These are phyloP conservation scores for Erythrophleum ivorense DNA, from an alignment of 331 rosid genomes.

Conservation along the genomic window DNA sequence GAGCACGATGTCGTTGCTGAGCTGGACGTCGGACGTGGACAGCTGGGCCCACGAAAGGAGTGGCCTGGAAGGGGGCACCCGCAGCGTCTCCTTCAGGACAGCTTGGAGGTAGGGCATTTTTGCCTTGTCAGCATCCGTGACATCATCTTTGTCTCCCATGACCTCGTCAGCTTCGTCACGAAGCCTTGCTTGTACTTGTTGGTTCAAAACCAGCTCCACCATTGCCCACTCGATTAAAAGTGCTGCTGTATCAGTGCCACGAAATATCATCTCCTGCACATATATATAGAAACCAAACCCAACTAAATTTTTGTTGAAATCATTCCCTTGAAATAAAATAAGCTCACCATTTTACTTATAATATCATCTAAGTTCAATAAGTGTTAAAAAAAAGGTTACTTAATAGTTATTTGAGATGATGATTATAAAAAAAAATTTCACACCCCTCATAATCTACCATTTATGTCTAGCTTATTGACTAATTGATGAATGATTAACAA, in stretches of 20 bases:
- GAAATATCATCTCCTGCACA: conserved; percentile 62
- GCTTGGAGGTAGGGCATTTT: conserved; percentile 55
- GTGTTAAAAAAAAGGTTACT: too few species aligned
- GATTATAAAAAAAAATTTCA: too few species aligned
- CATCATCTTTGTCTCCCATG: conserved; percentile 35
- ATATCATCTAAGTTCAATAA: too few species aligned
- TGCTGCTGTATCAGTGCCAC: conserved; percentile 64
- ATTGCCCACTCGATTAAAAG: conserved; percentile 60
- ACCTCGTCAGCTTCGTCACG: conserved; percentile 36
- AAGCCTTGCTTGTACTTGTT: conserved; percentile 45
- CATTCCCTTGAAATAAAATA: too few species aligned
- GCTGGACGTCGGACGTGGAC: conserved; percentile 60
- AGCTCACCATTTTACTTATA: too few species aligned
- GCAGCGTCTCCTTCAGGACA: conserved; percentile 52
- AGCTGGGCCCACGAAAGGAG: conserved; percentile 60
- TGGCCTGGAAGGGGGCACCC: conserved; percentile 65
- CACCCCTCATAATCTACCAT: too few species aligned
- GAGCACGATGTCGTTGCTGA: conserved; percentile 62
- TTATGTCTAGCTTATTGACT: too few species aligned
- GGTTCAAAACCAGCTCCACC: conserved; percentile 60
- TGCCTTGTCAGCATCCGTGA: conserved; percentile 46
- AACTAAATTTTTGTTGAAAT: too few species aligned
- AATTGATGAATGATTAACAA: too few species aligned
- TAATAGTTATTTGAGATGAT: too few species aligned
- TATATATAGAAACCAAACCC: too few species aligned